Evolutionary conservation across 2,329 filamentous ascomycete genomes (phyloP).

Genomic region (Claviceps humidiphila): DNA sequence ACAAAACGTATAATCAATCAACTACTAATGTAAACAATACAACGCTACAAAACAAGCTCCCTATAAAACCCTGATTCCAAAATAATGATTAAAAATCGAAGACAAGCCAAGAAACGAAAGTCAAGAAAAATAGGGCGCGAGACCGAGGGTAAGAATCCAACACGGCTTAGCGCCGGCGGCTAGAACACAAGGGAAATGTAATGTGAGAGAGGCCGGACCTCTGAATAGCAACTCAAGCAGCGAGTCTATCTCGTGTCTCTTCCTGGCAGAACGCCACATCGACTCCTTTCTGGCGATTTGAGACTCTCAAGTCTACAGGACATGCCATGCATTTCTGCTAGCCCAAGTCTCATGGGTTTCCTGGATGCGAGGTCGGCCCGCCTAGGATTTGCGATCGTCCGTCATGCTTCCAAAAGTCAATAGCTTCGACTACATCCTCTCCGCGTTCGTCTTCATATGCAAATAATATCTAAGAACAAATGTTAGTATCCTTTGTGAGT

Average conservation of each 20-base stretch:
- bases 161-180: no score
- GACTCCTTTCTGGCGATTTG: neutral
- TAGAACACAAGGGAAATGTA: no score
- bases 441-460: slow-evolving; percentile 93
- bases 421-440: slow-evolving; percentile 82
- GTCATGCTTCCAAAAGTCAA: slow-evolving; percentile 86
- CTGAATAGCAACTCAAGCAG: no score
- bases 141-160: neutral
- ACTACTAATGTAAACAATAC: neutral
- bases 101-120: neutral
- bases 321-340: neutral
- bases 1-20: slow-evolving; percentile 2
- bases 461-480: slow-evolving; percentile 64
- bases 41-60: slow-evolving; percentile 1
- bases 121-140: neutral
- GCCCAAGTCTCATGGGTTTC: neutral
- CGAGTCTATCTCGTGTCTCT: no score
- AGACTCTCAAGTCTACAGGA: neutral
- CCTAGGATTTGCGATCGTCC: slow-evolving; percentile 31
- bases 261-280: no score
- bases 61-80: neutral
- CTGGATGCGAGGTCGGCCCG: slow-evolving; percentile 4
- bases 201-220: no score
- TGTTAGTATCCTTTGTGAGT: neutral
- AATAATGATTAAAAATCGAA: neutral